These are phyloP conservation scores for Aureobasidium mangrovei DNA, from an alignment of 2,329 filamentous ascomycete species.

Conservation along the genomic window DNA sequence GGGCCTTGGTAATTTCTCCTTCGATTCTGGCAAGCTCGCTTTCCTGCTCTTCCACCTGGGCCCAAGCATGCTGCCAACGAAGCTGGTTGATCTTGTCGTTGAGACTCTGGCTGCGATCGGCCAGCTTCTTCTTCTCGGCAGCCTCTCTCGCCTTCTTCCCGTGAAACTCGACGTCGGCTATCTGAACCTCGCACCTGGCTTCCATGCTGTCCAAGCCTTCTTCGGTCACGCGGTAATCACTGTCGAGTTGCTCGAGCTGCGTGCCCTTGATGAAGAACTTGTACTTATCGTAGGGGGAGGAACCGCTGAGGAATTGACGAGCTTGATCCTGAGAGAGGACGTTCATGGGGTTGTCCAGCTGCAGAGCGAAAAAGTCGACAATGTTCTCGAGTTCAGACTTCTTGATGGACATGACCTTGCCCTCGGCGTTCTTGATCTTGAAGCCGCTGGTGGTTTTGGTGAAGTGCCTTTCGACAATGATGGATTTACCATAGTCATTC, in stretches of 20 bases:
- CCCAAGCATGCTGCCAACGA: slow-evolving; percentile 69
- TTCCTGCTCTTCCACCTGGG: slow-evolving; percentile 73
- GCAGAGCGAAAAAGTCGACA: slow-evolving; percentile 82
- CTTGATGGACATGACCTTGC: slow-evolving; percentile 67
- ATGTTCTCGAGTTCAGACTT: slow-evolving; percentile 86
- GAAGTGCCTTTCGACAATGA: slow-evolving; percentile 88
- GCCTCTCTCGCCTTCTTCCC: slow-evolving; percentile 53
- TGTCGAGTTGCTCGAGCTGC: slow-evolving; percentile 82
- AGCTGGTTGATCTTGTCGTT: slow-evolving; percentile 52
- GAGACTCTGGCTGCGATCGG: slow-evolving; percentile 58
- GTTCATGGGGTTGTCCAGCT: slow-evolving; percentile 95
- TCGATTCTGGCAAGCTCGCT: slow-evolving; percentile 23
- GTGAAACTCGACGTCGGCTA: slow-evolving; percentile 56
- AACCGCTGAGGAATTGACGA: slow-evolving; percentile 81
- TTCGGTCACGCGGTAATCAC: slow-evolving; percentile 78
- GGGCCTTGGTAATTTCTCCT: slow-evolving; percentile 25
- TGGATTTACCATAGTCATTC: slow-evolving; percentile 72
- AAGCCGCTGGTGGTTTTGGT: slow-evolving; percentile 67
- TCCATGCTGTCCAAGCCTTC: slow-evolving; percentile 68
- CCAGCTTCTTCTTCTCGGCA: slow-evolving; percentile 53
- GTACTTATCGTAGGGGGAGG: slow-evolving; percentile 78
- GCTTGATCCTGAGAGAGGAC: slow-evolving; percentile 93
- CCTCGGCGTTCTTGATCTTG: slow-evolving; percentile 69
- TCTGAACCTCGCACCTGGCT: slow-evolving; percentile 51
- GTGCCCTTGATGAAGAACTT: slow-evolving; percentile 94